Conservation (phyloP, 192 early-diverging fungal species). For the Geranomyces variabilis region DNA sequence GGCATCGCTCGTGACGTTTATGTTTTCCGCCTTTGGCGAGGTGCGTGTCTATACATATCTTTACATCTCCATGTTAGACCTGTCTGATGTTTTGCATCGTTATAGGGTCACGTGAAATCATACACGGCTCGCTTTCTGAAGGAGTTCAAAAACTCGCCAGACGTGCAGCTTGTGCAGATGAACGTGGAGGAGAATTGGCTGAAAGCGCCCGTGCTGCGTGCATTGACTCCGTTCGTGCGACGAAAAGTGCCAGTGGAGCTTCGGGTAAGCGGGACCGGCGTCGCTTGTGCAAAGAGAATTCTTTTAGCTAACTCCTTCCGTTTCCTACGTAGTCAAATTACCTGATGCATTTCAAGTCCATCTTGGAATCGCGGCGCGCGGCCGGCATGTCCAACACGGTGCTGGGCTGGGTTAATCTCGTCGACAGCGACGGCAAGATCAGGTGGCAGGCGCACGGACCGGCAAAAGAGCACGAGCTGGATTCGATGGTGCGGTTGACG, state of each 20-base stretch:
- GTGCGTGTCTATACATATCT: too few relatives aligned
- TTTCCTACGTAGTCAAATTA: slow-evolving; percentile 29
- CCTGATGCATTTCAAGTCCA: slow-evolving; percentile 43
- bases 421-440: slow-evolving; percentile 43
- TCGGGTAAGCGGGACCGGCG: slow-evolving; percentile 7
- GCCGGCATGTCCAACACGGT: slow-evolving; percentile 50
- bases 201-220: slow-evolving; percentile 39
- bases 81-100: neutral
- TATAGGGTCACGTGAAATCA: slow-evolving; percentile 35
- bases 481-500: slow-evolving; percentile 32
- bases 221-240: slow-evolving; percentile 39
- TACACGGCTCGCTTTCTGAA: slow-evolving; percentile 36
- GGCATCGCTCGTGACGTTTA: slow-evolving; percentile 44
- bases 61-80: too few relatives aligned
- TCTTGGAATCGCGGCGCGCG: slow-evolving; percentile 27
- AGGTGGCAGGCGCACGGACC: slow-evolving; percentile 57
- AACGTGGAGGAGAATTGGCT: slow-evolving; percentile 49
- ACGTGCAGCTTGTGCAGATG: slow-evolving; percentile 40
- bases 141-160: slow-evolving; percentile 25
- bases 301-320: neutral
- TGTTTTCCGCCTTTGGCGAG: slow-evolving; percentile 53
- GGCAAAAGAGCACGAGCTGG: slow-evolving; percentile 45
- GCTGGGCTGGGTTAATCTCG: slow-evolving; percentile 56
- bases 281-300: too few relatives aligned
- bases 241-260: slow-evolving; percentile 35